These are phyloP conservation scores for Geranium rotundifolium DNA, from an alignment of 345 rosid species.

Conservation along the genomic window DNA sequence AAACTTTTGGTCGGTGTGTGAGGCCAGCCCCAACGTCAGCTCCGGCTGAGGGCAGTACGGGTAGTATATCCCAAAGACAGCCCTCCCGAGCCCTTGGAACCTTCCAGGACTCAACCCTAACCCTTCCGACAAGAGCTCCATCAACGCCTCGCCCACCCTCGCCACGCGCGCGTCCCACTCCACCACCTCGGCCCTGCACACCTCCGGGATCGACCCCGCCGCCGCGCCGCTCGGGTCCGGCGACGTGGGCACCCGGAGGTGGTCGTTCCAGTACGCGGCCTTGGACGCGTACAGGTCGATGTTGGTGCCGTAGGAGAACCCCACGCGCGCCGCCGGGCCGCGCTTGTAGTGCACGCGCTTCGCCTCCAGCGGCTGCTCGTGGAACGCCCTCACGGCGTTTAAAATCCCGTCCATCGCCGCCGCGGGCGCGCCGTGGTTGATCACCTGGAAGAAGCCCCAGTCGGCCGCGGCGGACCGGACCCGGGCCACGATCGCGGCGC, in stretches of 20 bases:
- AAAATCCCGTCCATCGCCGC: slow-evolving; percentile 12
- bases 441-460: slow-evolving; percentile 30
- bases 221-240: slow-evolving; percentile 7
- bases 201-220: too few relatives aligned
- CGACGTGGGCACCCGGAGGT: slow-evolving; percentile 19
- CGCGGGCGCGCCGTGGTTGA: slow-evolving; percentile 21
- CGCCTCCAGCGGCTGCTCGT: slow-evolving; percentile 20
- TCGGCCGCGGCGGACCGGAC: slow-evolving; percentile 8
- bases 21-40: too few relatives aligned
- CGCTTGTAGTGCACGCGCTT: too few relatives aligned
- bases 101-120: slow-evolving; percentile 16
- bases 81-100: slow-evolving; percentile 19
- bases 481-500: slow-evolving; percentile 7
- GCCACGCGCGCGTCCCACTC: slow-evolving; percentile 19
- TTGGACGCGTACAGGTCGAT: slow-evolving; percentile 18
- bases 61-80: slow-evolving; percentile 17
- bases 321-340: slow-evolving; percentile 3
- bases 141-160: slow-evolving; percentile 23
- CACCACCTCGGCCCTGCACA: slow-evolving; percentile 24
- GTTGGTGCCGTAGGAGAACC: slow-evolving; percentile 20
- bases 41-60: slow-evolving; percentile 29
- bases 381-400: slow-evolving; percentile 17
- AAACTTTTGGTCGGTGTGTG: slow-evolving; percentile 19
- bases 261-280: slow-evolving; percentile 27
- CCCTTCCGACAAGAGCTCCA: too few relatives aligned